These are phyloP conservation scores for Trametes hirsuta DNA, from an alignment of 1,284 basidiomycete genomes.

Conservation along the genomic window DNA sequence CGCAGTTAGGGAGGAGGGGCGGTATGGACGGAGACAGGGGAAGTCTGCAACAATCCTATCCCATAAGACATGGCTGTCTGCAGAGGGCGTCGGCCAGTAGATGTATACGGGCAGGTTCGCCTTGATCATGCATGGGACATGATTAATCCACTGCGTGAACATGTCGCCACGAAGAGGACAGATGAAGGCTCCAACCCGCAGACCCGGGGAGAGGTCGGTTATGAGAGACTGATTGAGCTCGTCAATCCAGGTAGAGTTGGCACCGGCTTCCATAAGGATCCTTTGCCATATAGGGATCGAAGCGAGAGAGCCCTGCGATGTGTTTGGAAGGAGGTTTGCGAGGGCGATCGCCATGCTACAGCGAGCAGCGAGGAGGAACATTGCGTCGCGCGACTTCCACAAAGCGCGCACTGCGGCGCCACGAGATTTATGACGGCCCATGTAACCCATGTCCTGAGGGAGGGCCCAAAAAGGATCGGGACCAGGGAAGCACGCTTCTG, in stretches of 20 bases:
- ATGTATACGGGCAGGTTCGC: conserved; percentile 4
- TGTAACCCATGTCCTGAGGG: not conserved
- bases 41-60: not conserved
- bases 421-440: no score
- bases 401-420: not conserved
- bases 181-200: not conserved
- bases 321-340: not conserved
- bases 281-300: not conserved
- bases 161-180: not conserved
- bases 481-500: not conserved
- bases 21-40: not conserved
- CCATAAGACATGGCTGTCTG: not conserved
- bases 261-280: not conserved
- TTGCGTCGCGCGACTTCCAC: not conserved
- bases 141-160: not conserved
- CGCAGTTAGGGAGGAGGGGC: not conserved
- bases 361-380: not conserved
- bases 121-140: conserved; percentile 6
- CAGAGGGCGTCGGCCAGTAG: not conserved
- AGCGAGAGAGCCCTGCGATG: not conserved
- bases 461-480: not conserved
- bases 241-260: not conserved
- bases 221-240: not conserved
- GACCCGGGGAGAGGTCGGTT: conserved; percentile 1
- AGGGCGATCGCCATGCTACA: conserved; percentile 9